phyloP scores from a whole-genome alignment of 2,329 filamentous ascomycete genomes.

The Venturia pyrina region DNA sequence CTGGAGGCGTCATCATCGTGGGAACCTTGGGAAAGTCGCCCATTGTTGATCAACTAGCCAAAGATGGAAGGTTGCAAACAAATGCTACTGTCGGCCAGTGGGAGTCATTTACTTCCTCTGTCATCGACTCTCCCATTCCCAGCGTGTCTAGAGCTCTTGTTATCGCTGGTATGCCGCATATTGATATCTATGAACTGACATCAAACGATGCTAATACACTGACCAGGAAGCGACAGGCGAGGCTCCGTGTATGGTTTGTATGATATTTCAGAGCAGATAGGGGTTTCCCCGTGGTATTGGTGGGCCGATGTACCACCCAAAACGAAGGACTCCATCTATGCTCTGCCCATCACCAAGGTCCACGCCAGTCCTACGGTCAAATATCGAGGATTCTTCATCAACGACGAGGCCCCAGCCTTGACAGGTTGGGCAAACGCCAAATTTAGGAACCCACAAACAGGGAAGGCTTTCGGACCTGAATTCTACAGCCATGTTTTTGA shows the following conservation, averaged over 20 bases:
- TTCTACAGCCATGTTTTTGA: slow-evolving; percentile 65
- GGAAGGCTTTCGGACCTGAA: slow-evolving; percentile 40
- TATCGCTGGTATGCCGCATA: slow-evolving; percentile 41
- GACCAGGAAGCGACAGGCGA: slow-evolving; percentile 48
- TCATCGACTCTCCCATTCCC: slow-evolving; percentile 48
- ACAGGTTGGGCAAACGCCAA: slow-evolving; percentile 56
- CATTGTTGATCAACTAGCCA: slow-evolving; percentile 49
- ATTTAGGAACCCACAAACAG: slow-evolving; percentile 29
- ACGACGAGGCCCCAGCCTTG: slow-evolving; percentile 58
- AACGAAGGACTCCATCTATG: slow-evolving; percentile 43
- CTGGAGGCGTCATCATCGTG: slow-evolving; percentile 47
- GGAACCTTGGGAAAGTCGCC: slow-evolving; percentile 58
- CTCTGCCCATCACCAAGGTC: slow-evolving; percentile 32
- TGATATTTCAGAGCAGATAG: slow-evolving; percentile 62
- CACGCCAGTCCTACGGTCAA: slow-evolving; percentile 54
- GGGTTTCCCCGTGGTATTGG: slow-evolving; percentile 61
- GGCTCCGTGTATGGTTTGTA: slow-evolving; percentile 63
- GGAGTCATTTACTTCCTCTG: slow-evolving; percentile 55
- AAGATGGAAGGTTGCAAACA: slow-evolving; percentile 47
- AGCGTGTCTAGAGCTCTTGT: slow-evolving; percentile 51
- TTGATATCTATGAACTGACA: too few species aligned
- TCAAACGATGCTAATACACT: neutral
- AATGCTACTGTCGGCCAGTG: slow-evolving; percentile 50
- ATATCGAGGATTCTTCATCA: slow-evolving; percentile 61
- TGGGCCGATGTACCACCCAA: slow-evolving; percentile 53